Conservation (phyloP, 352 stramenopile species). For the Globisporangium radiosum region DNA sequence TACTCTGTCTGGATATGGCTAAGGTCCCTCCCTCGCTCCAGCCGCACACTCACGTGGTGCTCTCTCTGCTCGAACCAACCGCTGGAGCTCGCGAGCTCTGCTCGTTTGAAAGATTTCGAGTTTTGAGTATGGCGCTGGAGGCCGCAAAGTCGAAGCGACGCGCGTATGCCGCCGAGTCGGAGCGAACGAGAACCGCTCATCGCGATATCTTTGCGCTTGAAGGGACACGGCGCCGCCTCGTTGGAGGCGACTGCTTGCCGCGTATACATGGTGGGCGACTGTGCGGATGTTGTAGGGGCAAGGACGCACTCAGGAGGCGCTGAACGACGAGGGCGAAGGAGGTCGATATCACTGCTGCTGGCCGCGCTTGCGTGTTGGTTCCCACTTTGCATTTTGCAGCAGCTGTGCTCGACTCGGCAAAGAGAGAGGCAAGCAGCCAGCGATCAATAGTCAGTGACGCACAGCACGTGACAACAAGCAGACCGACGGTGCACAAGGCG, state of each 20-base stretch:
- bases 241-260: not conserved
- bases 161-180: not conserved
- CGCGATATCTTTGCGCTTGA: not conserved
- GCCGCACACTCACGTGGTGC: too few relatives aligned
- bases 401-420: not conserved
- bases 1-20: too few relatives aligned
- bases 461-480: not conserved
- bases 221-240: not conserved
- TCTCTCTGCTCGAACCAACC: too few relatives aligned
- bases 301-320: too few relatives aligned
- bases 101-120: too few relatives aligned
- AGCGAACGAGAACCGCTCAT: not conserved
- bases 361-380: not conserved
- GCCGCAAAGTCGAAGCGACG: not conserved
- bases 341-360: not conserved
- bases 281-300: too few relatives aligned
- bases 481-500: not conserved
- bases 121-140: not conserved
- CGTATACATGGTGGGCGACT: too few relatives aligned
- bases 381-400: conserved; percentile 8
- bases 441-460: not conserved
- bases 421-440: not conserved
- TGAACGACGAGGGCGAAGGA: not conserved
- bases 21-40: too few relatives aligned
- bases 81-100: too few relatives aligned